These are phyloP conservation scores for Gonium pectorale DNA, from an alignment of 139 green algal genomes.

Conservation along the genomic window DNA sequence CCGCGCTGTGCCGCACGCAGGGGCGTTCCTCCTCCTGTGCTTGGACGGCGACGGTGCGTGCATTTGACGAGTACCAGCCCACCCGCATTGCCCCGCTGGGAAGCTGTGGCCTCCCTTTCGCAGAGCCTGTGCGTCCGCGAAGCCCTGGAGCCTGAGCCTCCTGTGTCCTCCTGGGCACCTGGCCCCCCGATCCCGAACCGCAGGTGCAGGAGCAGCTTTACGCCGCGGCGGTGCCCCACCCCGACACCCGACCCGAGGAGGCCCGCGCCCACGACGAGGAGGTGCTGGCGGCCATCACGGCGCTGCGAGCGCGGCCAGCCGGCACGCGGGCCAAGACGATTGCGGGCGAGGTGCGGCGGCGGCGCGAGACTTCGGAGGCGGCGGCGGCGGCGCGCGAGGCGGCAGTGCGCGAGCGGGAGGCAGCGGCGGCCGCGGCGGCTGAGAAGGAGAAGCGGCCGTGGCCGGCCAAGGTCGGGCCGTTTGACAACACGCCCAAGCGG, in stretches of 20 bases:
- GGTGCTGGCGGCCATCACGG: conserved; percentile 24
- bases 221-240: conserved; percentile 1
- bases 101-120: no score
- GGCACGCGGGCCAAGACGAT: not conserved
- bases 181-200: not conserved
- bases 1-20: no score
- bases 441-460: conserved; percentile 54
- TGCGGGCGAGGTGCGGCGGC: conserved; percentile 21
- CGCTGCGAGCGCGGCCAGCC: not conserved
- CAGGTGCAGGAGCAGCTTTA: conserved; percentile 30
- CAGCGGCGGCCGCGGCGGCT: conserved; percentile 10
- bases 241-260: conserved; percentile 2
- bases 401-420: conserved; percentile 28
- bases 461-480: conserved; percentile 61
- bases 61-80: no score
- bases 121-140: no score
- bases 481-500: conserved; percentile 67
- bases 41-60: no score
- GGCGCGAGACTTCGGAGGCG: conserved; percentile 35
- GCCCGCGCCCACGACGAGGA: conserved; percentile 2
- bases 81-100: no score
- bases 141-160: no score
- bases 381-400: not conserved
- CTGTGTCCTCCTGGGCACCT: not conserved
- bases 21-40: no score